Conservation (phyloP, 1,284 basidiomycete species). For the Leccinum cinnamomeum region DNA sequence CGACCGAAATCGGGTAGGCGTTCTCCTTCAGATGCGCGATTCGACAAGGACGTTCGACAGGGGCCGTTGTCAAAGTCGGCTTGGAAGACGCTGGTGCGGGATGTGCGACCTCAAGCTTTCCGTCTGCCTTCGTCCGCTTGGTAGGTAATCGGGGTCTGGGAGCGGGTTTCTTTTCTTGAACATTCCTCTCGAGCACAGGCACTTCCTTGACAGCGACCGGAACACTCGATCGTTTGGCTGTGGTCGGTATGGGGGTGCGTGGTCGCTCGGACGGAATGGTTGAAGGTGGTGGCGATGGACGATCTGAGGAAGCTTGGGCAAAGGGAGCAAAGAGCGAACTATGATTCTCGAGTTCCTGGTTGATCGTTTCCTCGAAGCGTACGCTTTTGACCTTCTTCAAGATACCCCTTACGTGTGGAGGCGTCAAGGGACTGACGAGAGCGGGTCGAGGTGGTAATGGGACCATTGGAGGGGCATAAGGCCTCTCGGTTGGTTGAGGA, state of each 20-base stretch:
- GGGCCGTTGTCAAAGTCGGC: not conserved
- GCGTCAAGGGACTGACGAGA: constrained; percentile 30
- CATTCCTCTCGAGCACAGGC: not conserved
- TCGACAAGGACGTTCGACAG: constrained; percentile 22
- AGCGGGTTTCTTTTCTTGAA: constrained; percentile 11
- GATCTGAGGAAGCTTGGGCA: constrained; percentile 8
- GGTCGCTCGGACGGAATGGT: constrained; percentile 14
- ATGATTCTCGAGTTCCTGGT: constrained; percentile 4
- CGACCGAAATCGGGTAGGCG: not conserved
- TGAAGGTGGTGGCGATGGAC: constrained; percentile 17
- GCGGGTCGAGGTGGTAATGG: constrained; percentile 36
- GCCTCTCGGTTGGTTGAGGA: not conserved
- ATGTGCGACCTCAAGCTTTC: constrained; percentile 5
- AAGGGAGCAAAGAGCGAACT: not conserved
- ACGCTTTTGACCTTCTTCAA: constrained; percentile 36
- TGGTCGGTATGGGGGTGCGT: constrained; percentile 12
- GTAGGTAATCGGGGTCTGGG: constrained; percentile 17
- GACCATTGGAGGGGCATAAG: constrained; percentile 23
- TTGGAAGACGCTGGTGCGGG: constrained; percentile 6
- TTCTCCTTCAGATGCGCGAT: constrained; percentile 19
- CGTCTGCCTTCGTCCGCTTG: constrained; percentile 17
- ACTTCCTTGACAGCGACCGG: constrained; percentile 2
- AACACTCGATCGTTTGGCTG: not conserved
- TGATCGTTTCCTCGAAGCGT: constrained; percentile 31
- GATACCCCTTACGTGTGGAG: constrained; percentile 31